Conservation (phyloP, 805 yeast species). For the Candida ovalis region DNA sequence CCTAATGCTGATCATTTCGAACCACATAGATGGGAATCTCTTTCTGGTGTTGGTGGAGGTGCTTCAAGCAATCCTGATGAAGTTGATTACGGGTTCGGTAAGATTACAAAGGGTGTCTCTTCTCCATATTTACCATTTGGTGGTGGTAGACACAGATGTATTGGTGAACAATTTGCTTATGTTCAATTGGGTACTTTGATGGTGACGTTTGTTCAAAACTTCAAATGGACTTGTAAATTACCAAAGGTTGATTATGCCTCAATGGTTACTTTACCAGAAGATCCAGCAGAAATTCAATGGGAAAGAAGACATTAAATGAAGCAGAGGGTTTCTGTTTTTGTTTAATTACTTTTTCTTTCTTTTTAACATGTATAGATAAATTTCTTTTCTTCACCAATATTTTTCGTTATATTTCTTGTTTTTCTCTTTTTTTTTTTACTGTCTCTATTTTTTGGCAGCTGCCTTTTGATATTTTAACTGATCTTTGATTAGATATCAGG, state of each 20-base stretch:
- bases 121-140: conserved; percentile 98
- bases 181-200: conserved; percentile 86
- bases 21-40: conserved; percentile 82
- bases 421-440: background rate
- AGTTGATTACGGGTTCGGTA: conserved; percentile 96
- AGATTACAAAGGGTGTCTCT: conserved; percentile 90
- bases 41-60: conserved; percentile 27
- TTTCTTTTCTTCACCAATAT: background rate
- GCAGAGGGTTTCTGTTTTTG: background rate
- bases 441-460: background rate
- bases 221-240: conserved; percentile 69
- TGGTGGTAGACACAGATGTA: conserved; percentile 99
- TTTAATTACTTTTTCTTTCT: background rate
- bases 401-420: too few relatives aligned
- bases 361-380: background rate
- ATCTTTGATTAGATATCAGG: background rate
- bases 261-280: conserved; percentile 88
- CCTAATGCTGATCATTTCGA: conserved; percentile 68
- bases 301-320: conserved; percentile 47
- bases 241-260: conserved; percentile 78
- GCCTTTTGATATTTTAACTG: background rate
- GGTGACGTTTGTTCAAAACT: conserved; percentile 66
- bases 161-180: conserved; percentile 97
- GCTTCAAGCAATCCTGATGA: conserved; percentile 37
- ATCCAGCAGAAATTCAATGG: conserved; percentile 71